These are phyloP conservation scores for Macrocybe gigantea DNA, from an alignment of 768 basidiomycete genomes.

Conservation along the genomic window DNA sequence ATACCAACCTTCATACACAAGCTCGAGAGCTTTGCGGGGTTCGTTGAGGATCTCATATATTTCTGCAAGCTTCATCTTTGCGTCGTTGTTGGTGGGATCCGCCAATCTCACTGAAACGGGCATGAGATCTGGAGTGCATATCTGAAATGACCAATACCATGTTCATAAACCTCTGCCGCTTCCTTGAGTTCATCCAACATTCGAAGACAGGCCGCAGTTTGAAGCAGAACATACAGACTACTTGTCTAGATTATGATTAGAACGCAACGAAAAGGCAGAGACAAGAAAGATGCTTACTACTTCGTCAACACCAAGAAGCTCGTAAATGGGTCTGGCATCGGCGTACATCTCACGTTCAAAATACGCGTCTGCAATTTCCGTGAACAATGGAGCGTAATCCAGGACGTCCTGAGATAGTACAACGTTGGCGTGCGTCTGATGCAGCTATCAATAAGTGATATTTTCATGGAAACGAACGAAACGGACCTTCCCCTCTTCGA, in stretches of 20 bases:
- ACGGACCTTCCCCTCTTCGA: slow-evolving; percentile 76
- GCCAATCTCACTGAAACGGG: slow-evolving; percentile 54
- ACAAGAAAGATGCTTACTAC: slow-evolving; percentile 40
- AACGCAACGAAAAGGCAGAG: neutral
- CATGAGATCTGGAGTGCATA: neutral
- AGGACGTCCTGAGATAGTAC: slow-evolving; percentile 67
- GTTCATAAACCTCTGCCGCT: slow-evolving; percentile 79
- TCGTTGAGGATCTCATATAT: slow-evolving; percentile 83
- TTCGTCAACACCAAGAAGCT: slow-evolving; percentile 67
- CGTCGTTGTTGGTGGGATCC: slow-evolving; percentile 73
- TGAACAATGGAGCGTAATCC: slow-evolving; percentile 74
- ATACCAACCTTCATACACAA: slow-evolving; percentile 74
- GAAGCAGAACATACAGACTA: slow-evolving; percentile 62
- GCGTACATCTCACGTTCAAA: slow-evolving; percentile 71
- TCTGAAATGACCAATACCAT: slow-evolving; percentile 40
- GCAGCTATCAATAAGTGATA: neutral
- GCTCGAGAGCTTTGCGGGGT: slow-evolving; percentile 72
- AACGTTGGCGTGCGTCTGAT: slow-evolving; percentile 70
- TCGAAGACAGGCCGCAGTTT: slow-evolving; percentile 78
- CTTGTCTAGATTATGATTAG: slow-evolving; percentile 49
- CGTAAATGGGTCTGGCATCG: slow-evolving; percentile 78
- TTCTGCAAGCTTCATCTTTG: slow-evolving; percentile 86
- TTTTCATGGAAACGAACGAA: neutral
- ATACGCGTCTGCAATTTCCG: slow-evolving; percentile 82
- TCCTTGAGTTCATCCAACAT: slow-evolving; percentile 70